phyloP scores from a whole-genome alignment of 768 basidiomycete genomes.

The Mycena rebaudengoi region DNA sequence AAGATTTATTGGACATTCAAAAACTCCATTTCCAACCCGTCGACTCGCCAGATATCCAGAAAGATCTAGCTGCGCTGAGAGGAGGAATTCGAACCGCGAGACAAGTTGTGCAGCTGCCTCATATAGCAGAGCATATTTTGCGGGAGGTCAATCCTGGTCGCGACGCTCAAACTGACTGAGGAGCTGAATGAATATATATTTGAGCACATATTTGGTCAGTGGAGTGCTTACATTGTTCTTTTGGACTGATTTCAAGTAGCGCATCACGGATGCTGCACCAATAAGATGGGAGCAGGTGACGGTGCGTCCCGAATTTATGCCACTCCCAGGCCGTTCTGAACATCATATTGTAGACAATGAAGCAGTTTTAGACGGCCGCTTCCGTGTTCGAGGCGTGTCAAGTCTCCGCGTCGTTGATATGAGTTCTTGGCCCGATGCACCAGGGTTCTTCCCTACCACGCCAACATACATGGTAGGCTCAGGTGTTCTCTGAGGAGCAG shows the following conservation, averaged over 20 bases:
- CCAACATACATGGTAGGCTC: constrained; percentile 11
- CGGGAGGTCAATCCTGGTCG: constrained; percentile 10
- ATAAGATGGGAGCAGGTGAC: constrained; percentile 7
- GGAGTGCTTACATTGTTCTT: not conserved
- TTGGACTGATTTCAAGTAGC: constrained; percentile 2
- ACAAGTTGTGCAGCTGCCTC: constrained; percentile 6
- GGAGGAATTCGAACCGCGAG: constrained; percentile 15
- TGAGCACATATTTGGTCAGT: constrained; percentile 13
- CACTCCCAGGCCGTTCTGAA: not conserved
- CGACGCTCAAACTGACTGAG: constrained; percentile 7
- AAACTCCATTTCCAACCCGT: constrained; percentile 9
- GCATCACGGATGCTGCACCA: constrained; percentile 14
- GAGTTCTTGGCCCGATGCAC: constrained; percentile 10
- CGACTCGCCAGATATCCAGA: constrained; percentile 6
- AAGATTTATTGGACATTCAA: constrained; percentile 1
- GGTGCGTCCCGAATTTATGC: constrained; percentile 4
- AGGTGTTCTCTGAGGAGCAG: not conserved
- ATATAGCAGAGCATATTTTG: constrained; percentile 9
- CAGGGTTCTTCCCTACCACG: constrained; percentile 10
- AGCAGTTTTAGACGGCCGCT: constrained; percentile 4
- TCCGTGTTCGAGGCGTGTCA: constrained; percentile 7
- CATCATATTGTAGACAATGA: not conserved
- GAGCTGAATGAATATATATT: constrained; percentile 13
- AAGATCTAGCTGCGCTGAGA: constrained; percentile 2
- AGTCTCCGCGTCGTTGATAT: constrained; percentile 12